Conservation (phyloP, 2,329 filamentous ascomycete species). For the Periconia digitata region DNA sequence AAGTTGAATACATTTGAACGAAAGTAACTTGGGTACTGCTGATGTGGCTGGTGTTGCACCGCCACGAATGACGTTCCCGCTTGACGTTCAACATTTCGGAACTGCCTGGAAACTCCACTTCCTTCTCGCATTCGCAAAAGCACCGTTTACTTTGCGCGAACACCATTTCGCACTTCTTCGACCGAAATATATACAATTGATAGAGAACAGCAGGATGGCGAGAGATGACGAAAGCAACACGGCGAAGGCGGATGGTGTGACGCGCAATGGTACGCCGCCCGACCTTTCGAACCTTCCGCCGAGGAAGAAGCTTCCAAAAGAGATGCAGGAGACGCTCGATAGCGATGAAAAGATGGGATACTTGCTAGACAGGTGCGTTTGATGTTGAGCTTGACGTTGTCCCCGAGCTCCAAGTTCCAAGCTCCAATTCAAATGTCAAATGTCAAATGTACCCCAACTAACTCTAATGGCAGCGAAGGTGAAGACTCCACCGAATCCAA, state of each 20-base stretch:
- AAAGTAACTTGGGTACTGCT: too few relatives aligned
- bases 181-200: neutral
- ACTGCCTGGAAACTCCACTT: neutral
- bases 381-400: too few relatives aligned
- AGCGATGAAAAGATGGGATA: constrained; percentile 74
- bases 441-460: constrained; percentile 1
- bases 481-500: constrained; percentile 81
- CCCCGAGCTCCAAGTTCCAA: neutral
- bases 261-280: constrained; percentile 46
- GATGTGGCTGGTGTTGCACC: too few relatives aligned
- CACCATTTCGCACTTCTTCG: neutral
- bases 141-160: neutral
- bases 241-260: constrained; percentile 39
- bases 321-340: constrained; percentile 59
- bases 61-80: too few relatives aligned
- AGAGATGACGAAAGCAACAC: constrained; percentile 35
- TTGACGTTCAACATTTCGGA: neutral
- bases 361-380: constrained; percentile 70
- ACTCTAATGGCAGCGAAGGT: constrained; percentile 53
- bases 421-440: too few relatives aligned
- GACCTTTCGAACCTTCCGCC: constrained; percentile 53
- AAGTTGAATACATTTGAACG: too few relatives aligned
- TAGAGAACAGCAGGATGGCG: constrained; percentile 31
- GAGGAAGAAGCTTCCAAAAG: constrained; percentile 55
- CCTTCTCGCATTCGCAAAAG: neutral